phyloP scores from a whole-genome alignment of 1,139 yeast species.

The Saccharomycopsis hybrid region DNA sequence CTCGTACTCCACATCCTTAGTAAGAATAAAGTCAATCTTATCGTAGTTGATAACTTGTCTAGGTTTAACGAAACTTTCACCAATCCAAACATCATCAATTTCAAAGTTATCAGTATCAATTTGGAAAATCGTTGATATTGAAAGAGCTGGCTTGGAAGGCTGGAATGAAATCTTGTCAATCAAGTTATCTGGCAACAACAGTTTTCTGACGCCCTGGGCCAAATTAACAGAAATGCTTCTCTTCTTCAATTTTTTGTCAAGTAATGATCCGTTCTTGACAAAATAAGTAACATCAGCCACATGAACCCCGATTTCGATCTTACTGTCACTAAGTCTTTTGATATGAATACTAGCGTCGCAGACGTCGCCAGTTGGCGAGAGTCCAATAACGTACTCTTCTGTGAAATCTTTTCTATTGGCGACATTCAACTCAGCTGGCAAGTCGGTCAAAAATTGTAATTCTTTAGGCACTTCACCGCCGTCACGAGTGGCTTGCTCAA shows the following conservation, averaged over 20 bases:
- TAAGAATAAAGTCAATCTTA: constrained; percentile 45
- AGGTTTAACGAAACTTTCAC: constrained; percentile 66
- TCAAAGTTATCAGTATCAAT: constrained; percentile 70
- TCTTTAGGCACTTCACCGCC: constrained; percentile 27
- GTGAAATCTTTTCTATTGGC: constrained; percentile 50
- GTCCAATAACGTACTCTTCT: constrained; percentile 60
- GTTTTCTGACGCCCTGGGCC: constrained; percentile 66
- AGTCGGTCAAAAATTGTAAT: constrained; percentile 25
- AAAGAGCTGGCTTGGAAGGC: constrained; percentile 54
- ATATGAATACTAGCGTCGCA: constrained; percentile 81
- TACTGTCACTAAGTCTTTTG: constrained; percentile 53
- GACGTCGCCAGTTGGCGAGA: constrained; percentile 52
- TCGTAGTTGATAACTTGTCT: constrained; percentile 44
- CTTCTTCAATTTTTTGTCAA: constrained; percentile 88
- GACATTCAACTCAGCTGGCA: constrained; percentile 31
- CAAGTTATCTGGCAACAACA: constrained; percentile 64
- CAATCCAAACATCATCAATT: constrained; percentile 71
- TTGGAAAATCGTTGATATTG: constrained; percentile 77
- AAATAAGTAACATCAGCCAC: constrained; percentile 72
- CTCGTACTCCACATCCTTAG: constrained; percentile 21
- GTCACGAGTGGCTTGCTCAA: constrained; percentile 21
- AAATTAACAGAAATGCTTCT: constrained; percentile 85
- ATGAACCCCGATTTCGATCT: constrained; percentile 57
- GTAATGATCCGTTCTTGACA: constrained; percentile 61
- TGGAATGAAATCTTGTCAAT: constrained; percentile 57